phyloP scores from a whole-genome alignment of 2,329 filamentous ascomycete genomes.

The Alternaria panax region DNA sequence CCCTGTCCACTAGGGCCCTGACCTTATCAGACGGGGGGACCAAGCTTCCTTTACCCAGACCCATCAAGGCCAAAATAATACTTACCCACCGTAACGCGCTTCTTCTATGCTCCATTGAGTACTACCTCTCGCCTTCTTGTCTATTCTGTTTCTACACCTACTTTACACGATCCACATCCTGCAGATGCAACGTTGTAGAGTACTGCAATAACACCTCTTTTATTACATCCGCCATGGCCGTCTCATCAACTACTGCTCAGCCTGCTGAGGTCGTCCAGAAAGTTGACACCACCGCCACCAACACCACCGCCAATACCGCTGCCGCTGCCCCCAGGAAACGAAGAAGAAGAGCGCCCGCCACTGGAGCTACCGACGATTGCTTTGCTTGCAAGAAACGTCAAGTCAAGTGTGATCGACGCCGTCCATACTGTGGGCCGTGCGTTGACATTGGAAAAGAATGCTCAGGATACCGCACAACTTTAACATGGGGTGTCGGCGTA shows the following conservation, averaged over 20 bases:
- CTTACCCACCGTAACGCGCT: conserved; percentile 48
- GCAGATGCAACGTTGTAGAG: conserved; percentile 42
- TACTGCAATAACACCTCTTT: conserved; percentile 33
- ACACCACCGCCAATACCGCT: conserved; percentile 37
- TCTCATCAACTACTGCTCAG: conserved; percentile 44
- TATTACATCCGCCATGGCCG: conserved; percentile 38
- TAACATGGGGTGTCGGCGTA: conserved; percentile 96
- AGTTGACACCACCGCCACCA: conserved; percentile 37
- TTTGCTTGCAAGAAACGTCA: conserved; percentile 88
- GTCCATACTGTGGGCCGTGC: conserved; percentile 95
- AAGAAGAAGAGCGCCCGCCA: conserved; percentile 85
- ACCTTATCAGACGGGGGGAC: conserved; percentile 49
- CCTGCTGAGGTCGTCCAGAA: conserved; percentile 44
- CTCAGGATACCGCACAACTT: conserved; percentile 93
- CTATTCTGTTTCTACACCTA: conserved; percentile 43
- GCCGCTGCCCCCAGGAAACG: conserved; percentile 64
- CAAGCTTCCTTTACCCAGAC: conserved; percentile 42
- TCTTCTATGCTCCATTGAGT: conserved; percentile 49
- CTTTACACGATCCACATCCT: conserved; percentile 42
- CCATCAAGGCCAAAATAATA: conserved; percentile 48
- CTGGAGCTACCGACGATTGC: conserved; percentile 92
- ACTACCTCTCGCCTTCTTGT: conserved; percentile 46
- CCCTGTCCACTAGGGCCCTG: conserved; percentile 39
- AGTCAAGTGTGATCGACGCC: conserved; percentile 85
- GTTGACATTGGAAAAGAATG: conserved; percentile 91